Conservation (phyloP, 306 rosid species). For the cucumber (Cucumis sativus) region DNA sequence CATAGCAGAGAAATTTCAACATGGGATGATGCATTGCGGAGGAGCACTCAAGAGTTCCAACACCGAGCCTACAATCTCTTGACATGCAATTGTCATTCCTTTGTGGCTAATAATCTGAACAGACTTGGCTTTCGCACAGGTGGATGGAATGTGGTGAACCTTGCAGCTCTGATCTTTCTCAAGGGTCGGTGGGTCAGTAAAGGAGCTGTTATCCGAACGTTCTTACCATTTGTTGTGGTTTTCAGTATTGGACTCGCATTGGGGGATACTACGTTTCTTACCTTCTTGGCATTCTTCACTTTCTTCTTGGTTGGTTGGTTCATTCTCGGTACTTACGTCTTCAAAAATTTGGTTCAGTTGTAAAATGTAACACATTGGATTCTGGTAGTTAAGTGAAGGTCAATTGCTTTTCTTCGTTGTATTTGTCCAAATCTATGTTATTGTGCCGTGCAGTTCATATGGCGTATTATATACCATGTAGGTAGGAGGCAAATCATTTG, state of each 20-base stretch:
- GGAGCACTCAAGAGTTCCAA: constrained; percentile 81
- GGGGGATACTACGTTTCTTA: constrained; percentile 58
- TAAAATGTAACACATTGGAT: constrained; percentile 14
- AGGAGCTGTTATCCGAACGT: constrained; percentile 39
- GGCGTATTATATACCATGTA: background rate
- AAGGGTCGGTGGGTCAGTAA: constrained; percentile 82
- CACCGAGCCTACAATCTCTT: constrained; percentile 71
- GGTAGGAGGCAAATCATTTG: background rate
- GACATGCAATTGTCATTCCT: constrained; percentile 91
- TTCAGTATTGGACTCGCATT: constrained; percentile 51
- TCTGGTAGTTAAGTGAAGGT: background rate
- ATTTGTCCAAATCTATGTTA: background rate
- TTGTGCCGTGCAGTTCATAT: background rate
- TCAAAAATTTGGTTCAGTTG: constrained; percentile 67
- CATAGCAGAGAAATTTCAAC: constrained; percentile 32
- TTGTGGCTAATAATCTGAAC: constrained; percentile 83
- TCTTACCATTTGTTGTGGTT: constrained; percentile 53
- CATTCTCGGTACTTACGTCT: constrained; percentile 69
- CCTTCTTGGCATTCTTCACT: constrained; percentile 43
- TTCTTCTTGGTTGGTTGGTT: constrained; percentile 75
- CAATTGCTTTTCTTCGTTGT: background rate
- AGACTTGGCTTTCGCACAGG: constrained; percentile 54
- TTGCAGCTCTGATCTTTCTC: constrained; percentile 62
- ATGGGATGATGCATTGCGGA: constrained; percentile 72
- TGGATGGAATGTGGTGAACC: constrained; percentile 96